Base-by-base conservation (phyloP, 768 basidiomycete genomes). In the Lanmaoa pseudosensibilis region DNA sequence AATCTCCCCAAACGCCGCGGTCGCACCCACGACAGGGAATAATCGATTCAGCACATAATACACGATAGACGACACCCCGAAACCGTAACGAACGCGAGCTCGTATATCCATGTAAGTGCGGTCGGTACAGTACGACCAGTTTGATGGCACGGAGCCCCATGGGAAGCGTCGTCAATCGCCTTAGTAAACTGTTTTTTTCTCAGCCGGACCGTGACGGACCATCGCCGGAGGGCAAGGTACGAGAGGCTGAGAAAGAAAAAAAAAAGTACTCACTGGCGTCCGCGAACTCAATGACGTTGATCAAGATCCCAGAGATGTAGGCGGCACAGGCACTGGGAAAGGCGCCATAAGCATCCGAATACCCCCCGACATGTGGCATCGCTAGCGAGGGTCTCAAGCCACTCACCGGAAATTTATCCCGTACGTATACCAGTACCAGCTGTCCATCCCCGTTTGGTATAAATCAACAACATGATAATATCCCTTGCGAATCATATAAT, bases 81-180 rank as follows among this genome's bases (percentile, higher is more conserved):
- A 88, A 30, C 91, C n/a, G 87, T 87, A 73, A 92, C 88, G 80
- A 92, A 94, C 13, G 88, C 84, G 76, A 92, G 79, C 50, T 86
- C 74, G 70, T 88, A 90, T 60, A 90, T 81, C 52, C 83, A 79
- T n/a, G 83, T 88, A 2, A 90, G 89, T 5, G 80, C 82, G 25
- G 86, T 65, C 7, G 88, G 84, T 1, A 92, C 89, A 0, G 66
- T 70, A 38, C 75, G 77, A 9, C 87, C 87, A 32, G 83, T 83
- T 82, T 4, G 52, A 34, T 48, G n/a, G 18, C 40, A 38, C 46
- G 19, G 33, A 41, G 25, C 48, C 50, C 25, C 54, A 46, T 33
- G 38, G 40, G 5, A 25, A 52, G 5, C 25, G 8, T 44, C 5
- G 12, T 40, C 64, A 48, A 45, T 49, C 18, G 6, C 10, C 40